Conservation (phyloP, 306 rosid species). For the Ammopiptanthus mongolicus region DNA sequence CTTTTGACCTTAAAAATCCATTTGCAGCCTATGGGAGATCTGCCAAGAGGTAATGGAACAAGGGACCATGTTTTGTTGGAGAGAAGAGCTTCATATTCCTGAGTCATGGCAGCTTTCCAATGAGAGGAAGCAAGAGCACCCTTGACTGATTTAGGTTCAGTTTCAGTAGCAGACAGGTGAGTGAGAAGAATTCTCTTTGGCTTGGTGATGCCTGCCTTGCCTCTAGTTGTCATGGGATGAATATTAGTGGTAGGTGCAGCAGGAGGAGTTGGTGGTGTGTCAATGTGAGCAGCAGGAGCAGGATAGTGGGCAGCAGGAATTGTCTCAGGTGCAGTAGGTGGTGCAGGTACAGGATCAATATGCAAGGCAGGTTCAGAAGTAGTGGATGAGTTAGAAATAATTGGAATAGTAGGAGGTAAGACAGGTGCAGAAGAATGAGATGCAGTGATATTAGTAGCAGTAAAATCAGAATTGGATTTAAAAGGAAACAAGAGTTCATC, state of each 20-base stretch:
- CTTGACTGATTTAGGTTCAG: not conserved
- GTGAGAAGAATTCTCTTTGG: not conserved
- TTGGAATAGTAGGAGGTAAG: not conserved
- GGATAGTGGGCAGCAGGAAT: too few species aligned
- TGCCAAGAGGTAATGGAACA: not conserved
- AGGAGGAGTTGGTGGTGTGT: too few species aligned
- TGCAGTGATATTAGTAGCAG: too few species aligned
- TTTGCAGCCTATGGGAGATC: not conserved
- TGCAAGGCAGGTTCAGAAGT: too few species aligned
- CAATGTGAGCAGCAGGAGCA: too few species aligned
- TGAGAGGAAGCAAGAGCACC: not conserved
- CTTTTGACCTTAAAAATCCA: not conserved
- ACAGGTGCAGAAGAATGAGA: not conserved
- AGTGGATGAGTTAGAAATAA: not conserved
- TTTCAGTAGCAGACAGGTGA: too few species aligned
- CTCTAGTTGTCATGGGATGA: not conserved
- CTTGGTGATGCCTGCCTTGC: not conserved
- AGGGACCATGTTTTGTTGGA: not conserved
- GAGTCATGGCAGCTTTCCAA: not conserved
- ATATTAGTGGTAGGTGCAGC: too few species aligned
- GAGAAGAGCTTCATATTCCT: not conserved
- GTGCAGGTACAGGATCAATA: too few species aligned
- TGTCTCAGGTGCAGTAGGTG: too few species aligned
- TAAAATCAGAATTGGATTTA: not conserved
- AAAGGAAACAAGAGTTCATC: not conserved